A percentile compares a stretch with the other conserved stretches of the same genome.
Evolutionary conservation across 2,329 filamentous ascomycete genomes (phyloP).

Genomic region (Xylariaceae sp.): DNA sequence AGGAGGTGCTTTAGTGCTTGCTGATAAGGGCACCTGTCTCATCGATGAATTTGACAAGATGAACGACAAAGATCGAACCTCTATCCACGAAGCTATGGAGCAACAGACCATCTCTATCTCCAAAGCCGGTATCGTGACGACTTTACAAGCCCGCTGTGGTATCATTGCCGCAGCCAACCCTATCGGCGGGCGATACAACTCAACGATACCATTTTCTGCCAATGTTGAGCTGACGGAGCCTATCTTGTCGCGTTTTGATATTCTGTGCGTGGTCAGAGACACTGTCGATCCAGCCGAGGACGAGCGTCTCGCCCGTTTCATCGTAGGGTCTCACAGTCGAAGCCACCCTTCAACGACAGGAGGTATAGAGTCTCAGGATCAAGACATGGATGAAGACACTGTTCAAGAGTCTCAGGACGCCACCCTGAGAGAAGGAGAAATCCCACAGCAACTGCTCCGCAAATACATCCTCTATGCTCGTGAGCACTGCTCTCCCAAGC

Average conservation of each 20-base stretch:
- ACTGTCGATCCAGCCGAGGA: slow-evolving; percentile 91
- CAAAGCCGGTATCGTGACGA: slow-evolving; percentile 97
- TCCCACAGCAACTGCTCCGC: slow-evolving; percentile 82
- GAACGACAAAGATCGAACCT: slow-evolving; percentile 98
- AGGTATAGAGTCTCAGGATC: slow-evolving; percentile 55
- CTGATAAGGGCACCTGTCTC: slow-evolving; percentile 89
- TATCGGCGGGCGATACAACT: slow-evolving; percentile 93
- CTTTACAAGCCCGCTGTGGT: slow-evolving; percentile 89
- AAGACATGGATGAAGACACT: slow-evolving; percentile 52
- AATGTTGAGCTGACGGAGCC: slow-evolving; percentile 97
- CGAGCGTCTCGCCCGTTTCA: slow-evolving; percentile 88
- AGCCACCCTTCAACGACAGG: slow-evolving; percentile 64
- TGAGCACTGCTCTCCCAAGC: slow-evolving; percentile 82
- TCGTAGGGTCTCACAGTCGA: slow-evolving; percentile 88
- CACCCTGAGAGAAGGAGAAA: slow-evolving; percentile 58
- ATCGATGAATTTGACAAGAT: slow-evolving; percentile 99
- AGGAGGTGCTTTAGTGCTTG: slow-evolving; percentile 89
- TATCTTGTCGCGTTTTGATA: slow-evolving; percentile 96
- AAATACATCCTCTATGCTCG: slow-evolving; percentile 97
- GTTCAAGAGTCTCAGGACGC: slow-evolving; percentile 27
- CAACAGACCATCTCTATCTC: slow-evolving; percentile 99
- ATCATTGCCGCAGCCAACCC: slow-evolving; percentile 97
- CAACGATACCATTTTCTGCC: slow-evolving; percentile 89
- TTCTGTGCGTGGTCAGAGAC: slow-evolving; percentile 92
- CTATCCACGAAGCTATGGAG: slow-evolving; percentile 99